Evolutionary conservation across 257 asterid genomes (phyloP), one percentile per base, ranked within the genome.

Genomic region (Solanum sparsipilum): DNA sequence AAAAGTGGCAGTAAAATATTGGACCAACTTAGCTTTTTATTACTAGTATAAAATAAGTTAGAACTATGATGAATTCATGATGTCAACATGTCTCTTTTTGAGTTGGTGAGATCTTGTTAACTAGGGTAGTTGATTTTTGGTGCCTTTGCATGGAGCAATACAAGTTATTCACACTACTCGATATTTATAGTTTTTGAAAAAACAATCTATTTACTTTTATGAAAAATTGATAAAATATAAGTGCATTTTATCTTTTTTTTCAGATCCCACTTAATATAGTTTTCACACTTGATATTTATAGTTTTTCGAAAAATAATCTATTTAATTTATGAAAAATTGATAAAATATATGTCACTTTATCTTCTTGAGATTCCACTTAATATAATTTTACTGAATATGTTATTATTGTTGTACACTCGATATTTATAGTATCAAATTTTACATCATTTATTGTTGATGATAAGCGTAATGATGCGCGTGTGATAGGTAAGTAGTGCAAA

Each of bases 361-460:
- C 2, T 0, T 44, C 15, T 4, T 44, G 2, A 44, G 13, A 44
- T 13, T 2, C 6, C 2, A 44, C 2, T 44, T 9, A 41, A 41
- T 41, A 1, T 0, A 44, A 12, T 0, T 46, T 46, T 13, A 46
- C 6, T 46, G 0, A 46, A 46, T 13, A 13, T 46, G 16, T 44
- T 11, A 44, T 12, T 38, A 1, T 23, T 76, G 13, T 2, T n/a
- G 21, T 38, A 39, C 39, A 39, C 31, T 4, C 7, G 1, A 63
- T 63, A 10, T 63, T 23, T 63, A 63, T 63, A 31, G 32, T 31
- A 23, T 23, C 2, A 63, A 63, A 23, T 23, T 4, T 23, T n/a
- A 21, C 20, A 0, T 63, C 4, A 52, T 2, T 52, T 52, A 52
- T 52, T 0, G 1, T 52, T 18, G 6, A 5, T 18, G n/a, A 18